Evolutionary conservation across 1,284 basidiomycete species (phyloP).

Genomic region (Pyrrhoderma noxium): DNA sequence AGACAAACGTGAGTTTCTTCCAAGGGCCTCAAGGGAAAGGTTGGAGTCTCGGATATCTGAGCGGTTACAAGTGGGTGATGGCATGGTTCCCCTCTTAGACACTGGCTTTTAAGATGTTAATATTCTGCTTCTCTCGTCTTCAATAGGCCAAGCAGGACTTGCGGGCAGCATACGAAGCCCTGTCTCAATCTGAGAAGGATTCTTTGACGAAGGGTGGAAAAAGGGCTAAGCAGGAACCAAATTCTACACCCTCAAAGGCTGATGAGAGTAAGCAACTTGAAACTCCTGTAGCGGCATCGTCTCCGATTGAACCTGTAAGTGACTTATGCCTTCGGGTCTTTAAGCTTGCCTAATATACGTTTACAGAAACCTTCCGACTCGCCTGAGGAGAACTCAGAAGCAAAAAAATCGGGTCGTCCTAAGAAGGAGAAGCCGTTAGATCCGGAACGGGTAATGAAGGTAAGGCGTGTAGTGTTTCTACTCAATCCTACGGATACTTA

Average conservation of each 20-base stretch:
- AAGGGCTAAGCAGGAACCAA: constrained; percentile 29
- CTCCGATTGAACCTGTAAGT: constrained; percentile 7
- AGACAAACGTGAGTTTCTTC: constrained; percentile 53
- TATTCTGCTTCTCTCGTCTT: too few species aligned
- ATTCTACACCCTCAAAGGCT: neutral
- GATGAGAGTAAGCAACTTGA: constrained; percentile 4
- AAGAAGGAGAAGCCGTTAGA: constrained; percentile 52
- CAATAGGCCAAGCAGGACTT: constrained; percentile 58
- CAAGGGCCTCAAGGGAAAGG: constrained; percentile 61
- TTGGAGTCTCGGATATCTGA: constrained; percentile 57
- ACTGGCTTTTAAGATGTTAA: constrained; percentile 5
- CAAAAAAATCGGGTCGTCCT: constrained; percentile 30
- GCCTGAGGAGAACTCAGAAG: constrained; percentile 3
- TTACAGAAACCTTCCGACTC: neutral
- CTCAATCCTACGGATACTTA: constrained; percentile 9
- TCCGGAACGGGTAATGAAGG: constrained; percentile 56
- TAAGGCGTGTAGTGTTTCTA: too few species aligned
- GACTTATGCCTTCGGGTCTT: neutral
- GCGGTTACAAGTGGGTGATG: constrained; percentile 50
- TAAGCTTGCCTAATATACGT: neutral
- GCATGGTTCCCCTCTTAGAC: neutral
- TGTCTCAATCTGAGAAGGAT: constrained; percentile 49
- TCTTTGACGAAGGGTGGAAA: constrained; percentile 48
- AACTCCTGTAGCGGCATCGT: neutral
- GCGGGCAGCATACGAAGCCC: constrained; percentile 41